Evolutionary conservation across 306 rosid genomes (phyloP).

Genomic region (Amphicarpaea edgeworthii): DNA sequence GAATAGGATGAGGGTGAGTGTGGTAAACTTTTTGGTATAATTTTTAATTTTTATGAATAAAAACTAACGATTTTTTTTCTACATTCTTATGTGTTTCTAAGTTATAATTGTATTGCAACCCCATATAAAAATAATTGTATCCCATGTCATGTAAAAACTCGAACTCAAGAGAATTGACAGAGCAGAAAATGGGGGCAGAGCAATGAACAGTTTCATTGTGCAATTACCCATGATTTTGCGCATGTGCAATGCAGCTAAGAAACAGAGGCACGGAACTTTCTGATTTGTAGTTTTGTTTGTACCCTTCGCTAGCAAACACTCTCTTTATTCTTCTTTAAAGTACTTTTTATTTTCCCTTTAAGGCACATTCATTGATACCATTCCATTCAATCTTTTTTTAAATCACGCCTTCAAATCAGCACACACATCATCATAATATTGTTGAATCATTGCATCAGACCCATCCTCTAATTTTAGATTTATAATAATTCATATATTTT

Average conservation of each 20-base stretch:
- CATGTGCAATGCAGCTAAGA: not conserved
- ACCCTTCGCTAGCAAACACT: not conserved
- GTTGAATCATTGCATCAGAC: not conserved
- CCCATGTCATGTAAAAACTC: too few species aligned
- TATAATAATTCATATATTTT: too few species aligned
- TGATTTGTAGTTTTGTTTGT: constrained; percentile 18
- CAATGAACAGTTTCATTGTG: not conserved
- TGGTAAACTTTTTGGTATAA: too few species aligned
- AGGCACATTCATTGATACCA: constrained; percentile 9
- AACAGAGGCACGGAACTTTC: not conserved
- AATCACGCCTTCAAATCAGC: constrained; percentile 40
- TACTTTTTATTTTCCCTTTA: not conserved
- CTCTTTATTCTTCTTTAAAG: constrained; percentile 7
- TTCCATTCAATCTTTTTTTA: not conserved
- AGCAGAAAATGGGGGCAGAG: too few species aligned
- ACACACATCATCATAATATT: not conserved
- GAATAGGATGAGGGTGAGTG: too few species aligned
- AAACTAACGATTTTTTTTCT: too few species aligned
- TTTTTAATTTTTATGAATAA: too few species aligned
- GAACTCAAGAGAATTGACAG: too few species aligned
- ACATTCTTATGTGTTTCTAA: not conserved
- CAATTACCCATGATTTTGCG: not conserved
- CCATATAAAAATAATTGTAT: too few species aligned
- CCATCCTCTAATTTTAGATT: not conserved
- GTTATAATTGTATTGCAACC: too few species aligned